A percentile compares a stretch with the other conserved stretches of the same genome.
Conservation (phyloP, 805 yeast genomes). For the Yamadazyma sp. region DNA sequence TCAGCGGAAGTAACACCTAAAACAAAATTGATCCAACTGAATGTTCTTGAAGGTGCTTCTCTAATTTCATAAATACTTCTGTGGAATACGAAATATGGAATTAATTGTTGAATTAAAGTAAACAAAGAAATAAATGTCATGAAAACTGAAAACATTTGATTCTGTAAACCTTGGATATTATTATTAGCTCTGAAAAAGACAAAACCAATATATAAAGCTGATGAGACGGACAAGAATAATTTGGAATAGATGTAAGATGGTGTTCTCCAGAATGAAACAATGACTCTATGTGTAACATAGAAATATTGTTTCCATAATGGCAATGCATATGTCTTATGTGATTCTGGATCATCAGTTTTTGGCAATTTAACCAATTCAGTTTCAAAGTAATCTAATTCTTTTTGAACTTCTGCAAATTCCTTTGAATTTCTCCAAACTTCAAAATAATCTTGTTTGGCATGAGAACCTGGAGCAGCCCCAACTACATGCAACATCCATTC, state of each 20-base stretch:
- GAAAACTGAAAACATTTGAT: conserved; percentile 56
- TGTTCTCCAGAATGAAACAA: conserved; percentile 49
- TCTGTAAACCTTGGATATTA: conserved; percentile 62
- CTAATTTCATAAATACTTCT: conserved; percentile 47
- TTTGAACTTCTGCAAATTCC: conserved; percentile 56
- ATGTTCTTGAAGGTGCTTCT: conserved; percentile 44
- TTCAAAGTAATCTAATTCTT: conserved; percentile 65
- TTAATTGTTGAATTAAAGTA: conserved; percentile 39
- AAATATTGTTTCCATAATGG: conserved; percentile 28
- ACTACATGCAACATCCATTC: conserved; percentile 91
- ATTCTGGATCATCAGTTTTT: conserved; percentile 21
- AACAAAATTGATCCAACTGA: conserved; percentile 41
- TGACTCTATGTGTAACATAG: conserved; percentile 27
- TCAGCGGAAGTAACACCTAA: conserved; percentile 42
- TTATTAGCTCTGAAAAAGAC: conserved; percentile 61
- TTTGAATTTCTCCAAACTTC: conserved; percentile 75
- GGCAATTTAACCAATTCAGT: conserved; percentile 34
- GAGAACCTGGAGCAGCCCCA: conserved; percentile 81
- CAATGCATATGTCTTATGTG: conserved; percentile 29
- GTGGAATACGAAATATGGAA: conserved; percentile 43
- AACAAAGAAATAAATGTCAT: conserved; percentile 39
- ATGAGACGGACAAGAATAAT: conserved; percentile 48
- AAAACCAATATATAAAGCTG: conserved; percentile 70
- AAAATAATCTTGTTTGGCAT: conserved; percentile 66
- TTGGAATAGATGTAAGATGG: conserved; percentile 64